Percentiles rank a stretch among this genome's conserved stretches.
Evolutionary conservation across 345 rosid genomes (phyloP).

Genomic region (Acer yangbiense): DNA sequence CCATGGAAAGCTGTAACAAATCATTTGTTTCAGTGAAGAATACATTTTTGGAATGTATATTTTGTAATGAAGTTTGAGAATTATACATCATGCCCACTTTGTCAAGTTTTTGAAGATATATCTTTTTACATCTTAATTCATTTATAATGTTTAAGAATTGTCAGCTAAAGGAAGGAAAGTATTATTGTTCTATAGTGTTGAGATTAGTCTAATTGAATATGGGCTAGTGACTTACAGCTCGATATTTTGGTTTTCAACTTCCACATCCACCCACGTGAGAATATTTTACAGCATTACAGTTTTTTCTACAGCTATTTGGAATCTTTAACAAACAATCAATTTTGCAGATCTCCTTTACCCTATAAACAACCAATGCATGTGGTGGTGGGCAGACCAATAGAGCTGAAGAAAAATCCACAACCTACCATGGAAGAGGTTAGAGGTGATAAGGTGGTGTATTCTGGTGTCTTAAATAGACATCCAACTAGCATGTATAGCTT

Average conservation of each 20-base stretch:
- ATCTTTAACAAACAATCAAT: not conserved
- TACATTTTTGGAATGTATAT: not conserved
- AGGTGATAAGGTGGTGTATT: no score
- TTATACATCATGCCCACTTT: not conserved
- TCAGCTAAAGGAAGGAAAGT: not conserved
- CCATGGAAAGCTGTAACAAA: not conserved
- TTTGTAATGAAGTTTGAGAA: not conserved
- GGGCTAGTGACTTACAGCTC: not conserved
- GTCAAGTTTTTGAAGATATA: not conserved
- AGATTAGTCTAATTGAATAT: not conserved
- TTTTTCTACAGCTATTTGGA: not conserved
- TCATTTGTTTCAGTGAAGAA: not conserved
- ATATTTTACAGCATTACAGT: not conserved
- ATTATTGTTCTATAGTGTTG: not conserved
- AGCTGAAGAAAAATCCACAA: slow-evolving; percentile 57
- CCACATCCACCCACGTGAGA: not conserved
- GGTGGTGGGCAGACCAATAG: slow-evolving; percentile 86
- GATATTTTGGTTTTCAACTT: not conserved
- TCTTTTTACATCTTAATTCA: not conserved
- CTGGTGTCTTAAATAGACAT: no score
- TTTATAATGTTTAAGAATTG: not conserved
- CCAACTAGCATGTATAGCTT: no score
- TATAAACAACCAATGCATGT: slow-evolving; percentile 74
- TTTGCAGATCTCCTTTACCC: slow-evolving; percentile 75
- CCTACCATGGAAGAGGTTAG: slow-evolving; percentile 62